phyloP scores from a whole-genome alignment of 2,329 filamentous ascomycete species.

The Bipolaris zeicola region DNA sequence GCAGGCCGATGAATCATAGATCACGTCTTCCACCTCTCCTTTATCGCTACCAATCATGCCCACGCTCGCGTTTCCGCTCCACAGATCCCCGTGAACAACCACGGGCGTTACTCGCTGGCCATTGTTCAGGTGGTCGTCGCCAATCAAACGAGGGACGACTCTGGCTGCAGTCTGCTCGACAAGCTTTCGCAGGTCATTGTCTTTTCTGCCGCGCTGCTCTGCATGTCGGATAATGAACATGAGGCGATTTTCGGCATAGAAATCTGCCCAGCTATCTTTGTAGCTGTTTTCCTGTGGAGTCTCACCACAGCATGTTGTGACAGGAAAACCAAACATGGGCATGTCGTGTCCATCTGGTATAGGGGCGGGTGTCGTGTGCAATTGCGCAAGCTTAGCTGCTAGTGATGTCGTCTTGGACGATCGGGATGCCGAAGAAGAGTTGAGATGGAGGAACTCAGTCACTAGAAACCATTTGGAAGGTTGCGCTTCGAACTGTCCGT shows the following conservation, averaged over 20 bases:
- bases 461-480: conserved; percentile 62
- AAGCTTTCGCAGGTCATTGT: conserved; percentile 64
- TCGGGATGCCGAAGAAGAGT: conserved; percentile 30
- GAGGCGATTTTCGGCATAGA: conserved; percentile 79
- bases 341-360: conserved; percentile 62
- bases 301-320: conserved; percentile 83
- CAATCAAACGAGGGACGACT: conserved; percentile 79
- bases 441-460: conserved; percentile 77
- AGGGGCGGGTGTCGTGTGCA: conserved; percentile 79
- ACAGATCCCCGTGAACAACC: conserved; percentile 89
- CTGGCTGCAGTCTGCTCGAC: conserved; percentile 67
- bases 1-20: conserved; percentile 80
- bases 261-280: conserved; percentile 77
- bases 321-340: conserved; percentile 81
- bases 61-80: conserved; percentile 80
- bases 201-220: conserved; percentile 66
- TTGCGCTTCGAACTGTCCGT: conserved; percentile 62
- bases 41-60: conserved; percentile 63
- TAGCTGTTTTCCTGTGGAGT: conserved; percentile 81
- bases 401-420: conserved; percentile 57
- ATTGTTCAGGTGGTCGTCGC: conserved; percentile 67
- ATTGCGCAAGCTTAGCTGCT: conserved; percentile 74
- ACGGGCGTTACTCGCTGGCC: conserved; percentile 72
- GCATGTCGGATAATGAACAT: conserved; percentile 66
- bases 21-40: conserved; percentile 75